Evolutionary conservation across 768 basidiomycete species (phyloP).

Genomic region (Leccinum disarticulatum): DNA sequence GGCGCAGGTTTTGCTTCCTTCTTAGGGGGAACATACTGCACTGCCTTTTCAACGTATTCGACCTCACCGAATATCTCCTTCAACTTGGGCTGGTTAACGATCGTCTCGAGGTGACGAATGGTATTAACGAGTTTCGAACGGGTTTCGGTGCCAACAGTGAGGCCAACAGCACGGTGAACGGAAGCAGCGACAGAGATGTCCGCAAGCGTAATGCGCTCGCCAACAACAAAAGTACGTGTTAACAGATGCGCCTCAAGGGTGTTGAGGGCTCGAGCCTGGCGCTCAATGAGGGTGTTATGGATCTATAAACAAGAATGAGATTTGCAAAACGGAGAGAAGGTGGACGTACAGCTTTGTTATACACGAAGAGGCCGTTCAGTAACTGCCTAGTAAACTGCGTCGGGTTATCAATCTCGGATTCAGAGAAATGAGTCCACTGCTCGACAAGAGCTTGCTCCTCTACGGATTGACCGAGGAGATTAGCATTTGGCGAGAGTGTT

Average conservation of each 20-base stretch:
- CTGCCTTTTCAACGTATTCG: slow-evolving; percentile 64
- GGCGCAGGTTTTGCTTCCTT: slow-evolving; percentile 61
- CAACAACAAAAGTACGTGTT: slow-evolving; percentile 85
- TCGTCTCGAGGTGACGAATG: slow-evolving; percentile 83
- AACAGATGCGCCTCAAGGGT: slow-evolving; percentile 74
- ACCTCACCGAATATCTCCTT: slow-evolving; percentile 63
- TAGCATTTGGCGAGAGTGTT: slow-evolving; percentile 69
- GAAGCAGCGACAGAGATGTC: slow-evolving; percentile 71
- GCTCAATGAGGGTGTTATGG: slow-evolving; percentile 55
- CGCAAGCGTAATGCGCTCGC: slow-evolving; percentile 92
- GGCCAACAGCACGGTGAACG: slow-evolving; percentile 52
- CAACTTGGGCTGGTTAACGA: slow-evolving; percentile 80
- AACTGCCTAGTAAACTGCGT: slow-evolving; percentile 42
- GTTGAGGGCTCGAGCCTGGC: slow-evolving; percentile 54
- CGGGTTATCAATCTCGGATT: slow-evolving; percentile 55
- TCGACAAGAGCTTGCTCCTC: slow-evolving; percentile 77
- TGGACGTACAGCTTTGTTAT: slow-evolving; percentile 77
- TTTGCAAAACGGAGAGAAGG: not conserved
- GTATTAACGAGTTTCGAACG: slow-evolving; percentile 73
- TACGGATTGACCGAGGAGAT: slow-evolving; percentile 63
- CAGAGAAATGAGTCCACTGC: slow-evolving; percentile 81
- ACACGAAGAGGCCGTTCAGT: slow-evolving; percentile 55
- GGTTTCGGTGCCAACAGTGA: slow-evolving; percentile 61
- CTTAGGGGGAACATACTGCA: slow-evolving; percentile 68
- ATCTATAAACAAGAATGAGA: slow-evolving; percentile 39